Base-by-base conservation (phyloP, 2,329 filamentous ascomycete genomes). In the Alternaria sp. region DNA sequence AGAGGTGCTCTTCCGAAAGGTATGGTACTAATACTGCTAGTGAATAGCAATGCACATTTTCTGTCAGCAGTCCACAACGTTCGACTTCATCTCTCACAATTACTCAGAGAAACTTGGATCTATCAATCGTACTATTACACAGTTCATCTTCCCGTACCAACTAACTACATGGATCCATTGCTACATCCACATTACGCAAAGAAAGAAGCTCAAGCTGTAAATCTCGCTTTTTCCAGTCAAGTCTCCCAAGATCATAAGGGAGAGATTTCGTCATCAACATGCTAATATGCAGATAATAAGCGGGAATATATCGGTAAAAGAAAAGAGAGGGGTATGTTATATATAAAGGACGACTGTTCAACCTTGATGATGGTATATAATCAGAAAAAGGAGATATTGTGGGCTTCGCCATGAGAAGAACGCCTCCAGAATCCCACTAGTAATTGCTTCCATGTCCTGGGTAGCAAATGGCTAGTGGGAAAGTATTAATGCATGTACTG, bases 291-390 rank as follows among this genome's bases (percentile, higher is more conserved):
- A 54, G 30, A 54, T 48, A 14, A 30, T 28, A 57, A 26, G 30
- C 46, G 32, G 16, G 46, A 28, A 20, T 14, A 44, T 20, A 36
- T 36, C 7, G 26, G 3, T 34, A 36, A 34, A 39, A 28, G 18
- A 18, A 46, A n/a, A 47, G 41, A 58, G 55, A 57, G 41, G 56
- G 49, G 56, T 54, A 58, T 54, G 56, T 53, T 57, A n/a, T 57
- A 18, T 38, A 47, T 26, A 24, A 49, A 49, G 46, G 20, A 36
- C 34, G 46, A 36, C 30, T 36, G 32, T 16, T 39, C 22, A 26
- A 26, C 22, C 54, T 44, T 54, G 49, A 34, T 53, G 56, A 54
- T 24, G 11, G 36, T 42, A 42, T 53, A 30, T 36, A 7, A 26
- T 41, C 28, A 51, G 16, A 42, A 18, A 26, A 51, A 9, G 24